Base-by-base conservation (phyloP, 768 basidiomycete species). In the Pleurotus tuoliensis region DNA sequence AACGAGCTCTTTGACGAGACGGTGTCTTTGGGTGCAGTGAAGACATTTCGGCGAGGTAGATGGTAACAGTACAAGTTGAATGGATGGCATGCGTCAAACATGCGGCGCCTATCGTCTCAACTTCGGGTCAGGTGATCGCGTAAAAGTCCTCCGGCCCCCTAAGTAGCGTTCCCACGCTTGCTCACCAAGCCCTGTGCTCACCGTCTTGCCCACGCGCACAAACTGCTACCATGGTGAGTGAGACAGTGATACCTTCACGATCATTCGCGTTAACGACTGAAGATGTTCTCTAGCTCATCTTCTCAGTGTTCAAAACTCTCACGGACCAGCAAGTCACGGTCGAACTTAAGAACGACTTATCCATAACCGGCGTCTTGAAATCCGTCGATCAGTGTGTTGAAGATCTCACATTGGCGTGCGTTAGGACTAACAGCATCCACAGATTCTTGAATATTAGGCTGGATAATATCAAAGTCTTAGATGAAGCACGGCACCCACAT, bases 231-330 rank as follows among this genome's bases (percentile, higher is more conserved):
- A 34, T 34, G 30, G 30, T 34, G 30, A 34, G 30, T 34, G 30
- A 34, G 30, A 34, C 30, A 34, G 30, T 34, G 9, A 34, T 34
- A 34, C 30, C 30, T 34, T 34, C 9, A 34, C 3, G 30, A 34
- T 34, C 30, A 34, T 34, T 34, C 9, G 2, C 8, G 8, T 34
- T 11, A 34, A 34, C 30, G 9, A 11, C 11, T 34, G 30, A 55
- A 25, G 44, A 49, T 38, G 22, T 52, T 40, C 39, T 63, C 34
- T 60, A 91, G 94, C 87, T 96, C 64, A 95, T 93, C 62, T 94
- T 92, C 77, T 98, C 95, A 45, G 95, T 98, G 24, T 98, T 99
- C 87, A 98, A 98, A 76, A 98, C 97, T 7, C 84, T 99, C 30
- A 98, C 95, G 8, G 94, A 98, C 73, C 96, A 98, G 68, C 85